Evolutionary conservation across 352 stramenopile genomes (phyloP), one percentile per base, ranked within the genome.

Genomic region (Phytopythium mirpurense): DNA sequence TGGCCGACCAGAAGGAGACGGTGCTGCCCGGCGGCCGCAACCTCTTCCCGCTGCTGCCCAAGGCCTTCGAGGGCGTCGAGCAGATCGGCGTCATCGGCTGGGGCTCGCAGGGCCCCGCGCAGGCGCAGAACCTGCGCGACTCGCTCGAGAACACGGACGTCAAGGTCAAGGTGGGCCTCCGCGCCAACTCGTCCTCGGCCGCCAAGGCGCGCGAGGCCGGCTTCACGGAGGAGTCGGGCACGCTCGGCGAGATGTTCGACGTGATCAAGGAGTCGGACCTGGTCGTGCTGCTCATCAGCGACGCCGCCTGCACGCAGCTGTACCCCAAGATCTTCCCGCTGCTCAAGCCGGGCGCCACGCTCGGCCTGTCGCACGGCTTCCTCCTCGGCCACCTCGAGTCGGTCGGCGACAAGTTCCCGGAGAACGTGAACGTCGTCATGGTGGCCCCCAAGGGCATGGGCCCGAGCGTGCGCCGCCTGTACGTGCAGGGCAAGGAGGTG

Each of bases 381-480:
- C 78, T 99, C 60, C 78, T 99, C 37, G 95, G 96, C 62, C 92
- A 99, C 82, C 86, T 99, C 43, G 88, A 98, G 50, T 97, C 88
- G 54, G 94, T 98, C 51, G 85, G 92, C 44, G 90, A 98, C 68
- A 69, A 64, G 23, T 99, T 99, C 83, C 95, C 96, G 18, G 84
- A 96, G 54, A 77, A 97, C 68, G 96, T 98, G 63, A 98, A 98
- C 78, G 96, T 99, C n/a, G 96, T 99, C 67, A 97, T 97, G 63
- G 96, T 98, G 44, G 97, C 93, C 55, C 96, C 96, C 60, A 99
- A 99, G 84, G 96, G 96, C 65, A 99, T 99, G 96, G 96, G 96
- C 47, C 92, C 92, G 24, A 96, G 79, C 36, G 96, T 99, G 44
- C 93, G 96, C 66, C 91, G 96, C 68, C 76, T 99, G 32, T 99